Evolutionary conservation across 805 yeast genomes (phyloP).

Genomic region (Komagataella pseudopastoris): DNA sequence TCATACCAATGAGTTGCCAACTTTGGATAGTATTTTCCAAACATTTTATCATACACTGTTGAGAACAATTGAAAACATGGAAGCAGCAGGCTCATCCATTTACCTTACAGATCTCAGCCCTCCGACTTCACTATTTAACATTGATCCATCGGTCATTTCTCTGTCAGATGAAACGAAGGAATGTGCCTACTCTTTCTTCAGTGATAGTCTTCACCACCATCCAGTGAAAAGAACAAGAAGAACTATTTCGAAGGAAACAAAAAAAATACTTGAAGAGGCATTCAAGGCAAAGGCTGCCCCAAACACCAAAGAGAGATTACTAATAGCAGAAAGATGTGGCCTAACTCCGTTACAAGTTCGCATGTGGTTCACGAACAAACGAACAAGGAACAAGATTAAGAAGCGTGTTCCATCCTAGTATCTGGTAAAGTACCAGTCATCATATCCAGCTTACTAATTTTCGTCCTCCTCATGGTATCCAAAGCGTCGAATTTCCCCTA

Average conservation of each 20-base stretch:
- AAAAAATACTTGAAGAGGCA: background rate
- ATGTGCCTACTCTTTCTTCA: background rate
- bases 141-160: background rate
- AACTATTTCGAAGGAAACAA: background rate
- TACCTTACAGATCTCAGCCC: background rate
- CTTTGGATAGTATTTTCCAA: background rate
- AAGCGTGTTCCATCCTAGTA: background rate
- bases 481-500: conserved; percentile 74
- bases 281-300: conserved; percentile 7
- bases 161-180: background rate
- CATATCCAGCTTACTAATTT: no score
- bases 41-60: background rate
- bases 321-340: conserved; percentile 12
- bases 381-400: conserved; percentile 7
- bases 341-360: conserved; percentile 14
- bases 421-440: no score
- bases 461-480: conserved; percentile 51
- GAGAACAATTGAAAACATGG: background rate
- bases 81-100: background rate
- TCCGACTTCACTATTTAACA: background rate
- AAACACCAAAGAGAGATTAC: conserved; percentile 10
- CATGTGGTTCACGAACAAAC: conserved; percentile 14
- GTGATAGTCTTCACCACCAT: background rate
- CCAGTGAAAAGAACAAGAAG: background rate
- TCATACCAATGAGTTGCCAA: background rate